Evolutionary conservation across 78 protist species (phyloP).

Genomic region (Neovahlkampfia damariscottae): DNA sequence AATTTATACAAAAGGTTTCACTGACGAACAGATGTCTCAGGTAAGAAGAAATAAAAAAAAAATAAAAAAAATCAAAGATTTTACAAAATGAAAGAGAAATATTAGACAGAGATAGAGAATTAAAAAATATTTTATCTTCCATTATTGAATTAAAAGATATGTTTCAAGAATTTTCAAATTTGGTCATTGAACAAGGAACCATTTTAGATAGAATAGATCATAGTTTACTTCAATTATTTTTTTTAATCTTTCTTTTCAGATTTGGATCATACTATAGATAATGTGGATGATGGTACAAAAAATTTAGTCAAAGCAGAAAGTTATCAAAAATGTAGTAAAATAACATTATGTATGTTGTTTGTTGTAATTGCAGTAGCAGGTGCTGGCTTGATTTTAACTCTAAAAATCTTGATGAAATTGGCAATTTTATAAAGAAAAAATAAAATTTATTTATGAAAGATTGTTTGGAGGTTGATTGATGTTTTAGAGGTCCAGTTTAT

Average conservation of each 20-base stretch:
- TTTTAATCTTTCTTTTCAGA: no score
- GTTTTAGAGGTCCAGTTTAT: no score
- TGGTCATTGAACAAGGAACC: slow-evolving; percentile 58
- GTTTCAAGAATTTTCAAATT: slow-evolving; percentile 36
- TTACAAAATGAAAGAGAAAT: background rate
- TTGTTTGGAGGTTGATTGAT: no score
- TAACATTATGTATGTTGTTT: background rate
- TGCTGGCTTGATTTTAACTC: no score
- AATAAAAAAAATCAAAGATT: no score
- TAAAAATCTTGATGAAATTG: no score
- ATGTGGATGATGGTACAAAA: slow-evolving; percentile 12
- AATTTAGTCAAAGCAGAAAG: background rate
- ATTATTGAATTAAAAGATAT: slow-evolving; percentile 33
- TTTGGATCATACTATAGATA: slow-evolving; percentile 17
- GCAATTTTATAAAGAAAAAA: no score
- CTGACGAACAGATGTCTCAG: slow-evolving; percentile 5
- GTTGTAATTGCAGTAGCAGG: background rate
- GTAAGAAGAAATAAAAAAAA: background rate
- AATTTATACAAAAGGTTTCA: background rate
- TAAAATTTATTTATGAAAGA: no score
- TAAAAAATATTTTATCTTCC: slow-evolving; percentile 14
- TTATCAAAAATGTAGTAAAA: background rate
- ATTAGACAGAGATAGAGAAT: slow-evolving; percentile 20
- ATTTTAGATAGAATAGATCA: slow-evolving; percentile 56
- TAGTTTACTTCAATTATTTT: no score